Percentiles rank a stretch among this genome's conserved stretches.
phyloP scores from a whole-genome alignment of 169 alveolate genomes.

The Cryptosporidium sp. region DNA sequence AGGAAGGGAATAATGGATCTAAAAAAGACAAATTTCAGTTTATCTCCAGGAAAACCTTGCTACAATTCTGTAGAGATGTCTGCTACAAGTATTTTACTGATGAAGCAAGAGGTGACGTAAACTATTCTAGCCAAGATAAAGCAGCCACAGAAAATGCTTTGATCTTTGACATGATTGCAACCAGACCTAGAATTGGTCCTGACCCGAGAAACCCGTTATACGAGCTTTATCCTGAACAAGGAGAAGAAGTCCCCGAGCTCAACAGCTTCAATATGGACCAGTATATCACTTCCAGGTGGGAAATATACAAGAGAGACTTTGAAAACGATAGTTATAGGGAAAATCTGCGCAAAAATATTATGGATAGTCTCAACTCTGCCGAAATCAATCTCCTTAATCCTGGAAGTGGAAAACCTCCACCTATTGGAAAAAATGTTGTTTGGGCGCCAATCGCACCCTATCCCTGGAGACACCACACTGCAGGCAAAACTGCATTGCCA shows the following conservation, averaged over 20 bases:
- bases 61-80: slow-evolving; percentile 72
- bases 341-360: slow-evolving; percentile 19
- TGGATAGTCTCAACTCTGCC: slow-evolving; percentile 49
- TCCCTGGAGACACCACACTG: slow-evolving; percentile 61
- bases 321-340: slow-evolving; percentile 16
- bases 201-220: slow-evolving; percentile 57
- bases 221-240: slow-evolving; percentile 73
- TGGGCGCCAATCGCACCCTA: slow-evolving; percentile 61
- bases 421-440: slow-evolving; percentile 3
- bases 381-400: slow-evolving; percentile 43
- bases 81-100: slow-evolving; percentile 72
- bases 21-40: slow-evolving; percentile 43
- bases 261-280: slow-evolving; percentile 62
- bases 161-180: slow-evolving; percentile 52
- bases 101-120: slow-evolving; percentile 70
- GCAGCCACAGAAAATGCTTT: slow-evolving; percentile 40
- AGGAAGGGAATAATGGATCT: slow-evolving; percentile 21
- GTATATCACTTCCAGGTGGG: slow-evolving; percentile 71
- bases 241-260: slow-evolving; percentile 62
- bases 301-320: slow-evolving; percentile 28
- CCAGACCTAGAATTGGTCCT: slow-evolving; percentile 64
- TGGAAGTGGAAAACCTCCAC: neutral
- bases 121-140: slow-evolving; percentile 36
- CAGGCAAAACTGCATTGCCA: neutral
- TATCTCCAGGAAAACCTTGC: slow-evolving; percentile 11